Evolutionary conservation across 1,284 basidiomycete species (phyloP), one percentile per base, ranked within the genome.

Genomic region (Leccinum angustisporum): DNA sequence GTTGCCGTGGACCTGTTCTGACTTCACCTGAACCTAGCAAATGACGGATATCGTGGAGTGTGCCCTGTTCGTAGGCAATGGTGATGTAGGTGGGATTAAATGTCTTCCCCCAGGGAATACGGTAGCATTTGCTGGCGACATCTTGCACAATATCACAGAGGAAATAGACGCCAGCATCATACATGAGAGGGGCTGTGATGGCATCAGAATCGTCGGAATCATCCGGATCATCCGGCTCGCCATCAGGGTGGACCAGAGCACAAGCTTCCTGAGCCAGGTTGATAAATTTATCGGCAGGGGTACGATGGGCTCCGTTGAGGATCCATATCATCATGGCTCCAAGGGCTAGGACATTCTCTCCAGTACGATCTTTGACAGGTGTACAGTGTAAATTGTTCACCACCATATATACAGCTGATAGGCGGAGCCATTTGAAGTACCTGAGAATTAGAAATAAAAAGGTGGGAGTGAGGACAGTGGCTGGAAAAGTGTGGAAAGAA

Each of bases 341-440:
- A 5, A 50, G 21, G 14, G 18, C 48, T 18, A 50, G 25, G n/a
- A 25, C 48, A 50, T 50, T 50, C 21, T 50, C 48, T 13, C 48
- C 21, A 13, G 11, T 25, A 50, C 18, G 48, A 18, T 50, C 18
- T 13, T 25, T 50, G 8, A 14, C 9, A 5, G 48, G 48, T 13
- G 48, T 25, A 25, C 25, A 5, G 10, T 50, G 48, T 7, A 50
- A 10, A 50, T 50, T 50, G 48, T 11, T 50, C 48, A 50, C 48
- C 18, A 50, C 18, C 9, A 6, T 25, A 50, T 50, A 25, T 25
- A 50, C 48, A 14, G 18, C 48, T 6, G 11, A 21, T 14, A 66
- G 52, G 1, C 18, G 38, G 3, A 57, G 14, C 36, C 40, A 68
- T 46, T 67, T 68, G 10, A 68, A 66, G 2, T 59, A 61, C 57